Base-by-base conservation (phyloP, 2,329 filamentous ascomycete genomes). In the Stenocarpella maydis region DNA sequence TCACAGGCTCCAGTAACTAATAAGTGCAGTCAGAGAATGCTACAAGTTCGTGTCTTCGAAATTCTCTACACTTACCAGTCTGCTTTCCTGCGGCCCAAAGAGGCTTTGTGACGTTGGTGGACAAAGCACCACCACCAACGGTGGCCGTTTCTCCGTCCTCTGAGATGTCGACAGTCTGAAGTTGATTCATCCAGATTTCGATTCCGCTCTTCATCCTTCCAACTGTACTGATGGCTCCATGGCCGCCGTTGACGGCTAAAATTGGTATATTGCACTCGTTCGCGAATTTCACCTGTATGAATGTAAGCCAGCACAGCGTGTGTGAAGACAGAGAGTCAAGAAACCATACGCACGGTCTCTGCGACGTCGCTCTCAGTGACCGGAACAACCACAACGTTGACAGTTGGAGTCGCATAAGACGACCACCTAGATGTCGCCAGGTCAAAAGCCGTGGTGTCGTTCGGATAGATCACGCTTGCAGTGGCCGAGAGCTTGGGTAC, bases 41-140 rank as follows among this genome's bases (percentile, higher is more conserved):
- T 15, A 8, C 3, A 24, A 10, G 19, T 14, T 19, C 17, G 21
- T 19, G 4, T 26, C 21, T 4, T 17, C 1, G n/a, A n/a, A n/a
- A 7, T 14, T 15, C 26, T 9, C 19, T 21, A 3, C 17, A 24
- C 65, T 67, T 19, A 67, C 65, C 53, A 31, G 53, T 60, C 74
- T 86, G 84, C 74, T 87, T 87, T 31, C 82, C 83, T 0, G 79
- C 81, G 0, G 74, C 79, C 85, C 84, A 88, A 4, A 88, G 81
- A 1, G 77, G 74, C 66, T 86, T 82, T 0, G 78, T 84, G 61
- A 88, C 77, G 1, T 77, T 73, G 70, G 85, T 85, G 26, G 82
- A 82, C 54, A 79, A 77, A 8, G 80, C 79, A 1, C 86, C 86
- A 12, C 85, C 86, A 3, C 79, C 82, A 67, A 88, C 78, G 0